phyloP scores from a whole-genome alignment of 2,329 filamentous ascomycete genomes.

The Cladosporium sp. region DNA sequence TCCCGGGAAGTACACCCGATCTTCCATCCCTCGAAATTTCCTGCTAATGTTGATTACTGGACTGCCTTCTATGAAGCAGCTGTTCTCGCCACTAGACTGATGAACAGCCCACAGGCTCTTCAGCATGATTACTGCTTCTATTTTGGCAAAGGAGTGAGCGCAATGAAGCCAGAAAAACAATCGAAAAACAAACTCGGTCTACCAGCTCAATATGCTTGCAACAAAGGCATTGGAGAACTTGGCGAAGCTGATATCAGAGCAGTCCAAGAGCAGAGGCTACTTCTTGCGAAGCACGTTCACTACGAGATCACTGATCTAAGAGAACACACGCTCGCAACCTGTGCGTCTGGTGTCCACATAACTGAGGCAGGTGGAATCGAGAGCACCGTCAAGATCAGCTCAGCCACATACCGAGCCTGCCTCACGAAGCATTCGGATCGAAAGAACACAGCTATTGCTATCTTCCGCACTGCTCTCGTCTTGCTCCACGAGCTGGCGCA shows the following conservation, averaged over 20 bases:
- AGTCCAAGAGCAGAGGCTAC: not conserved
- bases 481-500: not conserved
- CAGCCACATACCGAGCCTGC: not conserved
- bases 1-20: not conserved
- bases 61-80: not conserved
- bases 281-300: not conserved
- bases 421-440: not conserved
- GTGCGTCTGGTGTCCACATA: too few species aligned
- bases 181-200: too few species aligned
- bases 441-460: not conserved
- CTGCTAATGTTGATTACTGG: not conserved
- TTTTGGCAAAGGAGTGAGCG: not conserved
- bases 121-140: slow-evolving; percentile 1
- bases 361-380: not conserved
- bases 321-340: not conserved
- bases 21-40: not conserved
- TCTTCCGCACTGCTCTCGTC: not conserved
- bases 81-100: not conserved
- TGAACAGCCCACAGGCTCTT: not conserved
- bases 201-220: not conserved
- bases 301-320: not conserved
- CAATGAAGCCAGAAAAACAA: not conserved
- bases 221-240: not conserved
- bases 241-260: not conserved
- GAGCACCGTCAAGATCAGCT: not conserved